Percentiles rank a stretch among this genome's conserved stretches.
These are phyloP conservation scores for Castanea crenata DNA, from an alignment of 306 rosid species.

Conservation along the genomic window DNA sequence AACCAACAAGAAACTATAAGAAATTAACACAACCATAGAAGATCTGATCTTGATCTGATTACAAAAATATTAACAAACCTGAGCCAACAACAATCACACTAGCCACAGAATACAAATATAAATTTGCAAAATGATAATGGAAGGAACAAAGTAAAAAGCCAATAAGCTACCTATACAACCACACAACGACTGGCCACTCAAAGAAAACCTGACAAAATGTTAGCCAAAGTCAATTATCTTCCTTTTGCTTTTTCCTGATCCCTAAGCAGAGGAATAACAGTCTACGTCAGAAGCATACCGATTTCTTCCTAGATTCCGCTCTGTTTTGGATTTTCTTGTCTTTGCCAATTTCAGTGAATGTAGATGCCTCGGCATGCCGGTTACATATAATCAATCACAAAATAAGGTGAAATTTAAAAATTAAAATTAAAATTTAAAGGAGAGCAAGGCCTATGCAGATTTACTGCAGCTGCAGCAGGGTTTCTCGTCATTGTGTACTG, in stretches of 20 bases:
- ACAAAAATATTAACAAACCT: constrained; percentile 86
- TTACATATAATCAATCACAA: constrained; percentile 60
- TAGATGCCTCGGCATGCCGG: constrained; percentile 49
- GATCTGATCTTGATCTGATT: constrained; percentile 57
- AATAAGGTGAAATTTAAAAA: constrained; percentile 14
- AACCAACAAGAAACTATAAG: constrained; percentile 40
- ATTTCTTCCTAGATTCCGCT: constrained; percentile 36
- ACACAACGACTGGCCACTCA: constrained; percentile 66
- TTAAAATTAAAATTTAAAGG: constrained; percentile 27
- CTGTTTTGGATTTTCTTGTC: constrained; percentile 34
- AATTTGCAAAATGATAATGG: constrained; percentile 38
- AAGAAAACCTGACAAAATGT: constrained; percentile 62
- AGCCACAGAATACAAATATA: constrained; percentile 74
- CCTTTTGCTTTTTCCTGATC: constrained; percentile 49
- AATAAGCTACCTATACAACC: constrained; percentile 84
- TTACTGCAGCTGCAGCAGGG: constrained; percentile 33
- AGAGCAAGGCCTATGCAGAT: constrained; percentile 40
- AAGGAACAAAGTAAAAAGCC: constrained; percentile 21
- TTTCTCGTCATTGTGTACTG: constrained; percentile 78
- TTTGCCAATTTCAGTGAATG: constrained; percentile 38
- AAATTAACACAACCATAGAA: constrained; percentile 52
- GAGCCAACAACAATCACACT: constrained; percentile 77
- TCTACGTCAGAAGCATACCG: constrained; percentile 83
- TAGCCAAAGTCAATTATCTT: constrained; percentile 74
- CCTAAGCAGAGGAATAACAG: constrained; percentile 65